phyloP scores from a whole-genome alignment of 1,284 basidiomycete species.

The Ustilago curta region DNA sequence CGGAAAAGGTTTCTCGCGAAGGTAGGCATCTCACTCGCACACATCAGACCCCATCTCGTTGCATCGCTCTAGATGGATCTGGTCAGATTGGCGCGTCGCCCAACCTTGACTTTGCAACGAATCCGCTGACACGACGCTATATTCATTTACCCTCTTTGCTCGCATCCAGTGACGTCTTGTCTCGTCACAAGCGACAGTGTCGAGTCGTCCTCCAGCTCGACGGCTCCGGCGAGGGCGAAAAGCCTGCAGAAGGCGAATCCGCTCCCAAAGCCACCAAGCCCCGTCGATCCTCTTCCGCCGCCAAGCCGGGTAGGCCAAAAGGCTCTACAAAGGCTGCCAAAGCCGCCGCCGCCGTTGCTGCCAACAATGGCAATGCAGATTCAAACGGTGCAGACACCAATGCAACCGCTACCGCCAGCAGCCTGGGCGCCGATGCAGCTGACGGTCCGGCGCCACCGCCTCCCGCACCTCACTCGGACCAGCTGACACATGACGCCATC shows the following conservation, averaged over 20 bases:
- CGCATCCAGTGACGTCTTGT: slow-evolving; percentile 60
- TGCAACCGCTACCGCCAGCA: slow-evolving; percentile 7
- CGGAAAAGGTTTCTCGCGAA: slow-evolving; percentile 67
- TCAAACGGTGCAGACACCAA: slow-evolving; percentile 11
- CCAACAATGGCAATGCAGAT: slow-evolving; percentile 16
- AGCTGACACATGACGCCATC: slow-evolving; percentile 42
- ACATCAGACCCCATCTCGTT: not conserved
- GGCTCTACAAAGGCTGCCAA: slow-evolving; percentile 53
- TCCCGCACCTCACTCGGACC: slow-evolving; percentile 41
- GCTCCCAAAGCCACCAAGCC: slow-evolving; percentile 47
- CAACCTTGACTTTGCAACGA: not conserved
- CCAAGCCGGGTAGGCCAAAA: slow-evolving; percentile 51
- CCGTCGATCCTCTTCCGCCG: slow-evolving; percentile 43
- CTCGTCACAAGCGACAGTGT: slow-evolving; percentile 67
- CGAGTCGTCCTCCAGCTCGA: slow-evolving; percentile 55
- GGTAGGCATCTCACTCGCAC: slow-evolving; percentile 26
- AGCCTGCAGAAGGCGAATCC: slow-evolving; percentile 35
- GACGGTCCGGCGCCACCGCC: slow-evolving; percentile 42
- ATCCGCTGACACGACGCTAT: not conserved
- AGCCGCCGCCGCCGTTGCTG: slow-evolving; percentile 36
- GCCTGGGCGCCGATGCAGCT: not conserved
- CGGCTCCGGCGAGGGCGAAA: slow-evolving; percentile 44
- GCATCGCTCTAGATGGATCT: not conserved
- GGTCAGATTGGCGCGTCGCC: not conserved
- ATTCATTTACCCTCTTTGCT: not conserved